Conservation (phyloP, 495 filamentous ascomycete genomes). For the Penicillium fimorum region DNA sequence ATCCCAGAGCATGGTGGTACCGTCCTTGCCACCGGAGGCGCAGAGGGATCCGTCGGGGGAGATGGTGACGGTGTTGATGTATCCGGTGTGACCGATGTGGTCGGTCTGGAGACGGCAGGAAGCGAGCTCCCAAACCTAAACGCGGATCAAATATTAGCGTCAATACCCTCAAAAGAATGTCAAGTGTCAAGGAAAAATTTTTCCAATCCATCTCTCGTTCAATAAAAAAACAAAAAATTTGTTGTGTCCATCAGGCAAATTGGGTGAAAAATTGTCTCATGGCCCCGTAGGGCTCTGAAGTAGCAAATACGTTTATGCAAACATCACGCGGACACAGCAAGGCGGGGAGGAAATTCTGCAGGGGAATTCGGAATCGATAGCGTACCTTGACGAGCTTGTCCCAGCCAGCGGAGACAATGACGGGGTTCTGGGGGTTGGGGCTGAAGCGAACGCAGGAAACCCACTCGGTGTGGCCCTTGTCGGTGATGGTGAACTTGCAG, state of each 20-base stretch:
- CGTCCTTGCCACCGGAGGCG: constrained; percentile 99
- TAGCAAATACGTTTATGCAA: constrained; percentile 99
- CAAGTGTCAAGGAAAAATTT: constrained; percentile 14
- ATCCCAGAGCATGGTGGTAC: constrained; percentile 99
- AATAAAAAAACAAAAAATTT: constrained; percentile 23
- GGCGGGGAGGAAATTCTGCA: neutral
- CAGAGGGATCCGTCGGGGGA: constrained; percentile 99
- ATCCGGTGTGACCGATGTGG: constrained; percentile 99
- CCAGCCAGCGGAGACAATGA: constrained; percentile 98
- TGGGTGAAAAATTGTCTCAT: constrained; percentile 96
- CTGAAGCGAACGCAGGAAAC: constrained; percentile 99
- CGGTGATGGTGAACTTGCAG: constrained; percentile 99
- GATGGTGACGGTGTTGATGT: constrained; percentile 99
- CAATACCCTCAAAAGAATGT: constrained; percentile 9
- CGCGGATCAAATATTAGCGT: constrained; percentile 29
- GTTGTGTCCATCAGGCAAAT: constrained; percentile 70
- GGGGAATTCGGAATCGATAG: constrained; percentile 22
- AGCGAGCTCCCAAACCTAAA: constrained; percentile 97
- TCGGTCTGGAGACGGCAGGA: constrained; percentile 99
- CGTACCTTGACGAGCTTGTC: constrained; percentile 99
- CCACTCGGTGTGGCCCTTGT: constrained; percentile 99
- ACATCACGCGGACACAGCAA: constrained; percentile 70
- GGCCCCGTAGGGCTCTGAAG: constrained; percentile 92
- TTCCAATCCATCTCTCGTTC: constrained; percentile 20
- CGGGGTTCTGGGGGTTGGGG: constrained; percentile 99